Base-by-base conservation (phyloP, 2,329 filamentous ascomycete genomes). In the Endocalyx cinctus region DNA sequence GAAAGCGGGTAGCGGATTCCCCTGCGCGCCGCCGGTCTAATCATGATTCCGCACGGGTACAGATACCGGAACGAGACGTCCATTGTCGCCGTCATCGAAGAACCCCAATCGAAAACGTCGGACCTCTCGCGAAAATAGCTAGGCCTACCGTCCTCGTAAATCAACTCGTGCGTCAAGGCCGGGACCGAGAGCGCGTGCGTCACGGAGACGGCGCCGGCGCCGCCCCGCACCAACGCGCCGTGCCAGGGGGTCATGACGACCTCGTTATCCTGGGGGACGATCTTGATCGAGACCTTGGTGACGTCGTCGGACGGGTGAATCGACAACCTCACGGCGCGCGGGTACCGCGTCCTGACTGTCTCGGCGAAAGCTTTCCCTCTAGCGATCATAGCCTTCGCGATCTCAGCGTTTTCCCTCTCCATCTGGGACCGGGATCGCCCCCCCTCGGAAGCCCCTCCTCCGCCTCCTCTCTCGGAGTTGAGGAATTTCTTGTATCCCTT, bases 51-150 rank as follows among this genome's bases (percentile, higher is more conserved):
- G 5, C 55, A 55, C 4, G 69, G 70, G 33, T 74, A 73, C 4
- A 70, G 49, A 10, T 64, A 69, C 33, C 65, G 59, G 20, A 60
- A 63, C 2, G 43, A 47, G 6, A 73, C 57, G 0, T 64, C 54
- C 0, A 52, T 10, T 10, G 14, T 10, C 10, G 14, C 10, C 10
- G 10, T 55, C 5, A 7, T 31, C 22, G 58, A 54, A n/a, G 37
- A 42, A 4, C 44, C 35, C 69, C 68, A 74, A 6, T 64, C 57
- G 1, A 73, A 49, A 4, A 43, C n/a, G 0, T 62, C 46, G 0
- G 68, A 69, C 35, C 57, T 66, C 40, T 74, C 67, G 2, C 70
- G 59, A 45, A 62, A 76, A 43, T 65, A 65, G 35, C 63, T 70
- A 1, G 70, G 67, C 1, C 57, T 46, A 0, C 59, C 67, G 4